Percentiles rank a stretch among this genome's conserved stretches.
These are phyloP conservation scores for Capsicum rhomboideum DNA, from an alignment of 257 asterid species.

Conservation along the genomic window DNA sequence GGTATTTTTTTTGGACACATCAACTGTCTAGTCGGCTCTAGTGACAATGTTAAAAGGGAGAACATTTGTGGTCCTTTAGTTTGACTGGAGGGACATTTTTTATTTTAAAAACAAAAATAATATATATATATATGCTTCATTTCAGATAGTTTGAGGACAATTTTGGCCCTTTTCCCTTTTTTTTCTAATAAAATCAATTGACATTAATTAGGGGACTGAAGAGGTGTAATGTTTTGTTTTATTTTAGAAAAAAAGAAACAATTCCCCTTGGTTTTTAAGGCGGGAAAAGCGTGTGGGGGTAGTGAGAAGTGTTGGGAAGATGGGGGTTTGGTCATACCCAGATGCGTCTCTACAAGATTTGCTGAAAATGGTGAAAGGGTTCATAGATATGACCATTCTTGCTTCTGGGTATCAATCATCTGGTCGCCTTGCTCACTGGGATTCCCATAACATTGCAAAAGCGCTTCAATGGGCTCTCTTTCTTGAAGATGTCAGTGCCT, in stretches of 20 bases:
- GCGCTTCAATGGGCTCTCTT: constrained; percentile 66
- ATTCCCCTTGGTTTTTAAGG: background rate
- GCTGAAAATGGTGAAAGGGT: constrained; percentile 38
- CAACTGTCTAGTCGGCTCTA: too few relatives aligned
- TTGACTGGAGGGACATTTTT: too few relatives aligned
- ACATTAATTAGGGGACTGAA: too few relatives aligned
- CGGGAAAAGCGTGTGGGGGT: background rate
- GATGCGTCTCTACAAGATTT: constrained; percentile 42
- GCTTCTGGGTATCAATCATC: constrained; percentile 76
- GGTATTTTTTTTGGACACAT: too few relatives aligned
- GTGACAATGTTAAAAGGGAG: too few relatives aligned
- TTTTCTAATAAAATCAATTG: too few relatives aligned
- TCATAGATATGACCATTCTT: constrained; percentile 51
- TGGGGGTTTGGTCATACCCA: constrained; percentile 38
- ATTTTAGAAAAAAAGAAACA: background rate
- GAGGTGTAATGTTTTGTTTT: too few relatives aligned
- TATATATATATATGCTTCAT: too few relatives aligned
- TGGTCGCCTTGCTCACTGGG: constrained; percentile 67
- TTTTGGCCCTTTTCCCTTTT: too few relatives aligned
- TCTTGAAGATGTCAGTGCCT: constrained; percentile 40
- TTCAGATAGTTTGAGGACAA: too few relatives aligned
- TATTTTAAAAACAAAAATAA: too few relatives aligned
- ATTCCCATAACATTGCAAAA: constrained; percentile 37
- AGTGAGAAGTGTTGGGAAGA: background rate
- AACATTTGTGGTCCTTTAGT: too few relatives aligned